Conservation (phyloP, 2,329 filamentous ascomycete genomes). For the Aspergillus pseudoviridinutans region DNA sequence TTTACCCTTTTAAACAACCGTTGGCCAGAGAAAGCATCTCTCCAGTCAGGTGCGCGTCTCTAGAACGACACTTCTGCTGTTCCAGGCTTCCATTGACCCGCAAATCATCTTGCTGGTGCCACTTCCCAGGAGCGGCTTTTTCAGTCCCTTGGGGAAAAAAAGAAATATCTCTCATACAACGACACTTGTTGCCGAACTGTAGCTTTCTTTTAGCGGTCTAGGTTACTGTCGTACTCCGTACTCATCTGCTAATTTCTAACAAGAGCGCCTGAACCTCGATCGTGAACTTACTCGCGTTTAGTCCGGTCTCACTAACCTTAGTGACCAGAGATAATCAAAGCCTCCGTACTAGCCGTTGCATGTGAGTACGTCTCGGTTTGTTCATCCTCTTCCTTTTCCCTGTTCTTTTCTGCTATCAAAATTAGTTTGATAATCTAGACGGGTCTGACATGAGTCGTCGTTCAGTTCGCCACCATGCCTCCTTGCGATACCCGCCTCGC, state of each 20-base stretch:
- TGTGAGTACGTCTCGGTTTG: background rate
- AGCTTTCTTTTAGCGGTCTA: background rate
- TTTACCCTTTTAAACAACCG: constrained; percentile 14
- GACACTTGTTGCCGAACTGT: background rate
- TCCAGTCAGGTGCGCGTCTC: background rate
- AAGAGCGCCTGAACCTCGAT: background rate
- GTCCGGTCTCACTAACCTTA: background rate
- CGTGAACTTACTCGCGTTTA: background rate
- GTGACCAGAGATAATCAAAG: background rate
- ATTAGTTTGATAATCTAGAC: background rate
- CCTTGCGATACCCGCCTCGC: background rate
- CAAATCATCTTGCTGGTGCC: constrained; percentile 17
- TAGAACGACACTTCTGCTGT: constrained; percentile 7
- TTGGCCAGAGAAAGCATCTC: constrained; percentile 13
- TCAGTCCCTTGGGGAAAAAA: background rate
- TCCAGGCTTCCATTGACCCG: constrained; percentile 17
- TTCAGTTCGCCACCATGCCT: background rate
- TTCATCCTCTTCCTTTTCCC: background rate
- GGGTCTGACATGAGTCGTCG: background rate
- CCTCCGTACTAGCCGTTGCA: background rate
- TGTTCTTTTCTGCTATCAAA: background rate
- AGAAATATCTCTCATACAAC: constrained; percentile 2
- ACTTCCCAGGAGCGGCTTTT: constrained; percentile 10
- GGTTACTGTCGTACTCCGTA: background rate
- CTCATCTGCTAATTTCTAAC: background rate